Percentiles rank a stretch among this genome's conserved stretches.
Conservation (phyloP, 2,329 filamentous ascomycete species). For the Scedosporium minutisporum region DNA sequence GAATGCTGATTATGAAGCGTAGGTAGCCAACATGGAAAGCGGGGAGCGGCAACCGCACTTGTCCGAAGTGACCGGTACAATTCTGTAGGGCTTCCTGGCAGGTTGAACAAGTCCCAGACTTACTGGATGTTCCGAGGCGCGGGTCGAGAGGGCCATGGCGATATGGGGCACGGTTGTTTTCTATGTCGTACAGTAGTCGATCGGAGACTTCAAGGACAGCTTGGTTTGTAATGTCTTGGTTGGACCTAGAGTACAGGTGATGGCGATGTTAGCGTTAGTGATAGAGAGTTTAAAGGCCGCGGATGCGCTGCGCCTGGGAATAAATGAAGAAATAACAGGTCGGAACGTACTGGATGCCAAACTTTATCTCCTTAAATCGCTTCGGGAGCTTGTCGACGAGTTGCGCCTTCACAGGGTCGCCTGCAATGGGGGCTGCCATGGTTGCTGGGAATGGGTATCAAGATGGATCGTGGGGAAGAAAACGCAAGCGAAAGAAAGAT, state of each 20-base stretch:
- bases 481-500: neutral
- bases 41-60: conserved; percentile 81
- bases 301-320: neutral
- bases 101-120: conserved; percentile 68
- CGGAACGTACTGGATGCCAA: conserved; percentile 71
- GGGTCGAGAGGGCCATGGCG: conserved; percentile 79
- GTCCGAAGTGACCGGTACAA: conserved; percentile 92
- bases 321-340: neutral
- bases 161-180: conserved; percentile 65
- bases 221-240: conserved; percentile 91
- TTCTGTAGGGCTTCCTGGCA: conserved; percentile 72
- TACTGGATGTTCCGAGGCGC: conserved; percentile 82
- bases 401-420: conserved; percentile 63
- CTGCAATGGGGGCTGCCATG: conserved; percentile 10
- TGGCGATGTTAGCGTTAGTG: neutral
- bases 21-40: conserved; percentile 95
- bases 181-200: conserved; percentile 83
- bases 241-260: conserved; percentile 49
- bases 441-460: neutral
- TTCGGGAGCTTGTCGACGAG: conserved; percentile 82
- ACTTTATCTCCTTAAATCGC: conserved; percentile 86
- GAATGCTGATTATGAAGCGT: conserved; percentile 80
- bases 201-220: conserved; percentile 92
- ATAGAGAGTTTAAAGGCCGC: neutral
- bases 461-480: neutral